Evolutionary conservation across 768 basidiomycete species (phyloP).

Genomic region (Phylloporus sp.): DNA sequence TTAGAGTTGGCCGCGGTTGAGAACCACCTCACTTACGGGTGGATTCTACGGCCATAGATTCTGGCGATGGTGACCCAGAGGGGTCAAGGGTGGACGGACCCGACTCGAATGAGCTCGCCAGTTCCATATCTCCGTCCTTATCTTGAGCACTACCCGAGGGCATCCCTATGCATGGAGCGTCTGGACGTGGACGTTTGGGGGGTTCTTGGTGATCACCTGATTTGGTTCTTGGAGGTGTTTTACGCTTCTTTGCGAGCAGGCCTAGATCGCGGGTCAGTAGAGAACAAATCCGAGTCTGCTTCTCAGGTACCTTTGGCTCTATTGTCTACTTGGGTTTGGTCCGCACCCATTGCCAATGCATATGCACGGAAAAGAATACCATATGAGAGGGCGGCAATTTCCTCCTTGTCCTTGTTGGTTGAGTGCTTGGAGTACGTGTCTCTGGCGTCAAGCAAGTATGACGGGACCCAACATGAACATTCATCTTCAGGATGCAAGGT

Average conservation of each 20-base stretch:
- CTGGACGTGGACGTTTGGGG: background rate
- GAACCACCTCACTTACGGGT: background rate
- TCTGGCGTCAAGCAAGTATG: slow-evolving; percentile 8
- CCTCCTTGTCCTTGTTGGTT: slow-evolving; percentile 4
- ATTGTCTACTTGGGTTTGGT: background rate
- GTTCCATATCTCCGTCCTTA: background rate
- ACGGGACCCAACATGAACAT: slow-evolving; percentile 10
- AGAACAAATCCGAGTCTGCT: background rate
- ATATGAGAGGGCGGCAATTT: background rate
- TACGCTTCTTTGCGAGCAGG: slow-evolving; percentile 3
- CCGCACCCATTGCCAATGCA: slow-evolving; percentile 9
- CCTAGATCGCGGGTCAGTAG: background rate
- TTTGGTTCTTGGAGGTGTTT: background rate
- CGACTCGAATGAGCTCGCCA: background rate
- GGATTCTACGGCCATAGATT: background rate
- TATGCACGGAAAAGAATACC: slow-evolving; percentile 9
- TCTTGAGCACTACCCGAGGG: background rate
- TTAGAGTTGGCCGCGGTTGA: background rate
- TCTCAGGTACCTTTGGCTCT: slow-evolving; percentile 3
- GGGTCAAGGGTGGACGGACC: background rate
- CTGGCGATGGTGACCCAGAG: background rate
- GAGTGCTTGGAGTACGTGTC: slow-evolving; percentile 6
- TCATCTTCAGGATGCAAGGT: slow-evolving; percentile 6
- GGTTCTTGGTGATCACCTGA: background rate
- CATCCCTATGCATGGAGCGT: background rate